A percentile compares a stretch with the other conserved stretches of the same genome.
These are phyloP conservation scores for Rhodotorula babjevae DNA, from an alignment of 768 basidiomycete genomes.

Conservation along the genomic window DNA sequence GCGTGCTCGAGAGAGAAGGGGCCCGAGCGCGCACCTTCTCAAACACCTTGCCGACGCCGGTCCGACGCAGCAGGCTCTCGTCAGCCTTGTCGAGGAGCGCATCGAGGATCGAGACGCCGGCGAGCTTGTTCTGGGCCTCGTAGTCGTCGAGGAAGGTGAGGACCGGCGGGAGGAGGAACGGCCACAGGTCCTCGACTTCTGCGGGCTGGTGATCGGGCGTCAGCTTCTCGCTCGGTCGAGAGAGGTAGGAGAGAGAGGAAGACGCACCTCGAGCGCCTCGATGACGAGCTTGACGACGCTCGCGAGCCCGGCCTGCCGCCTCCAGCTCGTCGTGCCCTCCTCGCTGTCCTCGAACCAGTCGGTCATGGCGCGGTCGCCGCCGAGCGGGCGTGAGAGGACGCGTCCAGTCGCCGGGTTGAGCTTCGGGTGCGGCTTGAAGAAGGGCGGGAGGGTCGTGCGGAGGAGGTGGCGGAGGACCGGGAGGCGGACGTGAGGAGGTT, in stretches of 20 bases:
- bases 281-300: conserved; percentile 10
- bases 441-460: conserved; percentile 12
- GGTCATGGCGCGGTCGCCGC: conserved; percentile 9
- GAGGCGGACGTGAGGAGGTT: neutral
- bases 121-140: conserved; percentile 10
- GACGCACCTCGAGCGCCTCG: conserved; percentile 11
- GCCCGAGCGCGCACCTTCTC: conserved; percentile 1
- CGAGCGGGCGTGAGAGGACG: conserved; percentile 18
- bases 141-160: conserved; percentile 30
- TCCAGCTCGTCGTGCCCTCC: conserved; percentile 11
- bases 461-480: conserved; percentile 18
- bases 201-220: neutral
- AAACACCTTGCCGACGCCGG: conserved; percentile 29
- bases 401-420: conserved; percentile 28
- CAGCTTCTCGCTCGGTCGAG: too few relatives aligned
- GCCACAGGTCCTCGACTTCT: conserved; percentile 34
- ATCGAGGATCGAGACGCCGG: conserved; percentile 10
- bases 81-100: conserved; percentile 5
- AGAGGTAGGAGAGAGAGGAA: neutral
- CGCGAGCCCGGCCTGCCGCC: conserved; percentile 1
- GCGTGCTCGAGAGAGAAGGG: too few relatives aligned
- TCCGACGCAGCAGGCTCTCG: conserved; percentile 16
- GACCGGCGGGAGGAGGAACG: conserved; percentile 19
- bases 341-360: conserved; percentile 18
- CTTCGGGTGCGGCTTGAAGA: conserved; percentile 30